phyloP scores from a whole-genome alignment of 108 stramenopile species.

The Skeletonema marinoi region DNA sequence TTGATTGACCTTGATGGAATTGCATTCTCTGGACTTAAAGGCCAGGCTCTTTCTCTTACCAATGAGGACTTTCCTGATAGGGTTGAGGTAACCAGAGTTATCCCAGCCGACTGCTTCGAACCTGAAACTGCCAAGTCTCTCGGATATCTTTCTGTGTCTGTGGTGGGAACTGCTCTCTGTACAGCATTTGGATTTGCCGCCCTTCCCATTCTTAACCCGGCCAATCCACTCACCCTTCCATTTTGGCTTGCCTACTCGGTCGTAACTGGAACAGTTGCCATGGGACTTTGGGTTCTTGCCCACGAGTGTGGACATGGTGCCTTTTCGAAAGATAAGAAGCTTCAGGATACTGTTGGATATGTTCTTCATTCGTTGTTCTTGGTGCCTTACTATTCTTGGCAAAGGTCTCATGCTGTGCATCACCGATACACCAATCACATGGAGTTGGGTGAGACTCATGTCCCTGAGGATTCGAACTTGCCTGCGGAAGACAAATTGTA shows the following conservation, averaged over 20 bases:
- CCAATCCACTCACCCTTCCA: conserved; percentile 62
- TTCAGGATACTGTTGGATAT: conserved; percentile 94
- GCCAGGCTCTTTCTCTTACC: conserved; percentile 62
- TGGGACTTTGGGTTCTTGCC: conserved; percentile 97
- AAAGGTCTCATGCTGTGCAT: conserved; percentile 94
- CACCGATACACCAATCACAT: conserved; percentile 95
- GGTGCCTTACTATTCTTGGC: conserved; percentile 97
- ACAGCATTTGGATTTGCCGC: conserved; percentile 70
- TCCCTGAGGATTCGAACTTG: conserved; percentile 57
- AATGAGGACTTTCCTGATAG: conserved; percentile 68
- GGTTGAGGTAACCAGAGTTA: conserved; percentile 58
- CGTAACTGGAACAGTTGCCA: conserved; percentile 89
- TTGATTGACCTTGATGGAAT: conserved; percentile 43
- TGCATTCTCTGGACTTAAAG: conserved; percentile 65
- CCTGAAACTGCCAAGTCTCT: conserved; percentile 73
- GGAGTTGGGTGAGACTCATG: conserved; percentile 95
- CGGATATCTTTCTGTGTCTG: conserved; percentile 76
- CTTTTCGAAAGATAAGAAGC: conserved; percentile 83
- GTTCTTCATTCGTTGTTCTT: conserved; percentile 90
- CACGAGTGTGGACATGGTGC: conserved; percentile 99
- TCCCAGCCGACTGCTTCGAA: conserved; percentile 94
- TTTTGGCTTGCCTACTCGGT: conserved; percentile 78
- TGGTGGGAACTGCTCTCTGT: conserved; percentile 73
- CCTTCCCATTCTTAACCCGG: conserved; percentile 62
- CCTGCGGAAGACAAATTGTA: conserved; percentile 30